These are phyloP conservation scores for Beauveria medogensis DNA, from an alignment of 2,329 filamentous ascomycete species.

Conservation along the genomic window DNA sequence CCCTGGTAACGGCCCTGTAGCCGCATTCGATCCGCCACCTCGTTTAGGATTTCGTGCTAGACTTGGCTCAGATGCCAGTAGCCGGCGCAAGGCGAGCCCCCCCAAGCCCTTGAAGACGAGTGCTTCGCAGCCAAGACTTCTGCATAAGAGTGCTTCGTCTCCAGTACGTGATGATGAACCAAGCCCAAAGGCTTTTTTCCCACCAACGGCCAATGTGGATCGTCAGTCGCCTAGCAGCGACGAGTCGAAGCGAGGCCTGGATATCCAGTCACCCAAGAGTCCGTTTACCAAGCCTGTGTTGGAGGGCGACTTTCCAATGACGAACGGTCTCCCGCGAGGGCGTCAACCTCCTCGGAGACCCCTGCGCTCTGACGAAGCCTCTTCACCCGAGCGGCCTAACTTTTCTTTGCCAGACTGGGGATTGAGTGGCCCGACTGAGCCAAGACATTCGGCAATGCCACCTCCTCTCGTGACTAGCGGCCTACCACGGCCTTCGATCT, in stretches of 20 bases:
- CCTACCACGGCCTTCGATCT: constrained; percentile 18
- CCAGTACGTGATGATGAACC: background rate
- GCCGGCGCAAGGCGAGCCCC: constrained; percentile 1
- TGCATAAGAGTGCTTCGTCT: background rate
- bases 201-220: background rate
- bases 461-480: constrained; percentile 23
- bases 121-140: background rate
- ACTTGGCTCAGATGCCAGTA: constrained; percentile 9
- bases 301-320: constrained; percentile 26
- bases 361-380: constrained; percentile 8
- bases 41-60: constrained; percentile 9
- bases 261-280: constrained; percentile 16
- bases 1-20: background rate
- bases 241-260: constrained; percentile 9
- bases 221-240: background rate
- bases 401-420: constrained; percentile 21
- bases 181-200: background rate
- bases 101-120: constrained; percentile 3
- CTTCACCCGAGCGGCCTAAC: constrained; percentile 9
- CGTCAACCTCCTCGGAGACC: constrained; percentile 19
- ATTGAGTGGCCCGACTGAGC: constrained; percentile 20
- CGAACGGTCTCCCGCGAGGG: constrained; percentile 28
- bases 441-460: constrained; percentile 27
- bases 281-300: constrained; percentile 21
- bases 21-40: background rate